Evolutionary conservation across 192 early-diverging fungal genomes (phyloP), one percentile per base, ranked within the genome.

Genomic region (Gamsiella multidivaricata): DNA sequence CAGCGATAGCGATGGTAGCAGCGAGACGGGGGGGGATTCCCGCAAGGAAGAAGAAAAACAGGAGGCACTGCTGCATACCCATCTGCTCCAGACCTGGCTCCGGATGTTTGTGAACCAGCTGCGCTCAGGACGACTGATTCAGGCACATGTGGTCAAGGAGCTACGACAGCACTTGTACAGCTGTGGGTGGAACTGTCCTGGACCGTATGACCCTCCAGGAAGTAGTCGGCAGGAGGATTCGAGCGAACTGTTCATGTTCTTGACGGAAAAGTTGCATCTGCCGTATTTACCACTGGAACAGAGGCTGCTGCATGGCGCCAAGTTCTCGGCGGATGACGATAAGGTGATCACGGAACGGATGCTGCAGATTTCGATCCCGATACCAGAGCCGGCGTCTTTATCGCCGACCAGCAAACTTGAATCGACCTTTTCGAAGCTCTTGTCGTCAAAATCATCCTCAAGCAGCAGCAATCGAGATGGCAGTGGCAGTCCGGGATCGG

Each of bases 161-260:
- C 54, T 92, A 32, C 70, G 89, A 22, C 61, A 74, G 26, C 80
- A 82, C 31, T 61, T 92, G 61, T 63, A 82, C 18, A 61, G 61
- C 20, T 83, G 83, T 54, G 84, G 85, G 25, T 92, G 89, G 88
- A 34, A 68, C 46, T 68, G 60, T 42, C 74, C 69, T 29, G 79
- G 70, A 28, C 79, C 79, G 7, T 37, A 47, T 31, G 79, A 70
- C 31, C 65, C 79, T 2, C 65, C 69, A 7, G 68, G 68, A 51
- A 62, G 73, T 32, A 78, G 74, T 46, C 58, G 80, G 7, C 91
- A 92, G 73, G 88, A 92, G 64, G 91, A 92, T 61, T 79, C 84
- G 4, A 87, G 87, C 43, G 91, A 92, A 78, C 76, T 92, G 17
- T 92, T 90, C 62, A 54, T 92, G 69, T 91, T 91, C 42, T 46